Percentiles rank a stretch among this genome's conserved stretches.
Conservation (phyloP, 352 stramenopile genomes). For the Globisporangium irregulare region DNA sequence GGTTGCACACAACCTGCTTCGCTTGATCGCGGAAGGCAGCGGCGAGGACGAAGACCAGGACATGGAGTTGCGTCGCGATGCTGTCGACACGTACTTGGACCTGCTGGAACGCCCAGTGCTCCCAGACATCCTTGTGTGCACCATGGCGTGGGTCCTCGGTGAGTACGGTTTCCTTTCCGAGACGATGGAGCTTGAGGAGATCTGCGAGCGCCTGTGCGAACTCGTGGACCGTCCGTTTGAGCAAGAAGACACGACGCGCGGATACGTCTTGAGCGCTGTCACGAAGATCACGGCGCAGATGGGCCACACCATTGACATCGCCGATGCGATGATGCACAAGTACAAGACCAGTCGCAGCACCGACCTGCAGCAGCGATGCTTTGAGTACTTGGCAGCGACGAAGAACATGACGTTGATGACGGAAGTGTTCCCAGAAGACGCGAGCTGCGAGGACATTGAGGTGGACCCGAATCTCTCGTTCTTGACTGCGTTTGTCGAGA, state of each 20-base stretch:
- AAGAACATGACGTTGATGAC: conserved; percentile 90
- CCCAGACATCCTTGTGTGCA: conserved; percentile 95
- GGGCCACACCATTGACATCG: conserved; percentile 84
- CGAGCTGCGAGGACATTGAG: conserved; percentile 93
- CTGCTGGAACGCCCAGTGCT: conserved; percentile 95
- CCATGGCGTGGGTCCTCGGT: conserved; percentile 98
- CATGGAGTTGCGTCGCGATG: conserved; percentile 95
- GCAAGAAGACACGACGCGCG: conserved; percentile 91
- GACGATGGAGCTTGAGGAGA: conserved; percentile 90
- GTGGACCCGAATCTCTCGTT: conserved; percentile 96
- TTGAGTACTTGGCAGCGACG: conserved; percentile 96
- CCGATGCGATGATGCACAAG: conserved; percentile 95
- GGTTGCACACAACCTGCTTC: conserved; percentile 97
- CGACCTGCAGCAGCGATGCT: conserved; percentile 98
- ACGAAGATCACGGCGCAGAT: conserved; percentile 98
- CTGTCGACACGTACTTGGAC: conserved; percentile 96
- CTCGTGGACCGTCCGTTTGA: conserved; percentile 87
- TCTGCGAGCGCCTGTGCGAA: conserved; percentile 94
- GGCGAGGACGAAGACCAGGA: conserved; percentile 96
- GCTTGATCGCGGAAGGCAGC: conserved; percentile 96
- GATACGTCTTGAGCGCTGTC: conserved; percentile 95
- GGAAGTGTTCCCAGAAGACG: conserved; percentile 96
- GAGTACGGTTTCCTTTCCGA: conserved; percentile 98
- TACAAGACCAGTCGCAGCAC: conserved; percentile 95
- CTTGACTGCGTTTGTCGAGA: conserved; percentile 93